Conservation (phyloP, 257 asterid genomes). For the Galeopsis tetrahit region DNA sequence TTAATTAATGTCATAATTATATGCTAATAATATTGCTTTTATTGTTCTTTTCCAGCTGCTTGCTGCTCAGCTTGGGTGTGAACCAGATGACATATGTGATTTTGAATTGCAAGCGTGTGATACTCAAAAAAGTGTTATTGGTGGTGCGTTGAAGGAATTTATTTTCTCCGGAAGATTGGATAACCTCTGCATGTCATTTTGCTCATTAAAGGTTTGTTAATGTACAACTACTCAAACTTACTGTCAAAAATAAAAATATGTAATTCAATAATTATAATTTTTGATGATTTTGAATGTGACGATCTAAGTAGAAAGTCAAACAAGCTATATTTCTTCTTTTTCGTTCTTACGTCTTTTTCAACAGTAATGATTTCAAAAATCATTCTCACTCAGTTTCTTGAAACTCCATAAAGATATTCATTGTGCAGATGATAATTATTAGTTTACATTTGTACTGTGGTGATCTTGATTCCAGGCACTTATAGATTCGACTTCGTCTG, state of each 20-base stretch:
- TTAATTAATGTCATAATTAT: conserved; percentile 12
- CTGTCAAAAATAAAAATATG: background rate
- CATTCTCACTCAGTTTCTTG: background rate
- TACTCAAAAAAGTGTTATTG: conserved; percentile 86
- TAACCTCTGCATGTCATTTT: conserved; percentile 94
- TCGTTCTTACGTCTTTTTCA: background rate
- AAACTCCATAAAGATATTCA: background rate
- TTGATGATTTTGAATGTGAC: background rate
- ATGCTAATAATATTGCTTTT: conserved; percentile 4
- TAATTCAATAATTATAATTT: background rate
- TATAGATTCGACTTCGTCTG: conserved; percentile 78
- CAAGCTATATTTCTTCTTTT: background rate
- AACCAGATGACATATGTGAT: conserved; percentile 88
- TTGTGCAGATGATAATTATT: background rate
- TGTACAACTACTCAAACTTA: background rate
- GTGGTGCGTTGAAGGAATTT: conserved; percentile 91
- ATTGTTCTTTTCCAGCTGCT: conserved; percentile 56
- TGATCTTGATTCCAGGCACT: conserved; percentile 69
- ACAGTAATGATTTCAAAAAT: conserved; percentile 2
- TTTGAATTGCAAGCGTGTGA: conserved; percentile 97
- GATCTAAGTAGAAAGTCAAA: conserved; percentile 4
- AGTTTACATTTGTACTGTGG: conserved; percentile 18
- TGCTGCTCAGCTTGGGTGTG: conserved; percentile 72
- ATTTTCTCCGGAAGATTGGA: conserved; percentile 94
- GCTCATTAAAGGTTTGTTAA: conserved; percentile 79